phyloP scores from a whole-genome alignment of 352 stramenopile genomes.

The Globisporangium recalcitrans region DNA sequence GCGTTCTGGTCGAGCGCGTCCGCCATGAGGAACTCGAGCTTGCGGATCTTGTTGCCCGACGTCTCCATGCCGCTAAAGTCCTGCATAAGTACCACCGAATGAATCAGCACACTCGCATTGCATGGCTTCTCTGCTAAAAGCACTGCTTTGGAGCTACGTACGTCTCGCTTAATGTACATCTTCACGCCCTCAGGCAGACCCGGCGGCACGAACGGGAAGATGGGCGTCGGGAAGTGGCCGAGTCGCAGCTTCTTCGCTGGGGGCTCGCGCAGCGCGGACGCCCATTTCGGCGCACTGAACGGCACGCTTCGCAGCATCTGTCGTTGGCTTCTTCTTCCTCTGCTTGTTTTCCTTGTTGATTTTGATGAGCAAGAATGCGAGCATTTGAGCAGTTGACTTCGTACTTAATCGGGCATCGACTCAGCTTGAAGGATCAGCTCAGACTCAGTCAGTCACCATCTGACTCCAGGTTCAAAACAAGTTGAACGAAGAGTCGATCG shows the following conservation, averaged over 20 bases:
- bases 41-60: slow-evolving; percentile 94
- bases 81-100: slow-evolving; percentile 14
- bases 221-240: slow-evolving; percentile 79
- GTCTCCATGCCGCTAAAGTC: slow-evolving; percentile 89
- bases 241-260: slow-evolving; percentile 48
- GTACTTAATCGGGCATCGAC: background rate
- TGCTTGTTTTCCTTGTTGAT: background rate
- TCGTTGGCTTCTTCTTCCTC: background rate
- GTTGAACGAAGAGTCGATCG: background rate
- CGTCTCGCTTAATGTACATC: slow-evolving; percentile 84
- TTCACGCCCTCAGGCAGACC: slow-evolving; percentile 60
- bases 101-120: background rate
- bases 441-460: background rate
- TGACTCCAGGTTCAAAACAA: background rate
- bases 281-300: slow-evolving; percentile 60
- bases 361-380: background rate
- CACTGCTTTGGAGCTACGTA: slow-evolving; percentile 10
- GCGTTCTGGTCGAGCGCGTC: slow-evolving; percentile 83
- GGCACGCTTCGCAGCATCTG: slow-evolving; percentile 58
- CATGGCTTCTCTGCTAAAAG: too few relatives aligned
- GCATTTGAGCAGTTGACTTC: background rate
- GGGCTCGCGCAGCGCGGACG: slow-evolving; percentile 36
- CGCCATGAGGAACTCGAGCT: slow-evolving; percentile 92
- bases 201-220: slow-evolving; percentile 66
- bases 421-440: background rate